Base-by-base conservation (phyloP, 176 grass and related monocot species). In the Phoenix dactylifera region DNA sequence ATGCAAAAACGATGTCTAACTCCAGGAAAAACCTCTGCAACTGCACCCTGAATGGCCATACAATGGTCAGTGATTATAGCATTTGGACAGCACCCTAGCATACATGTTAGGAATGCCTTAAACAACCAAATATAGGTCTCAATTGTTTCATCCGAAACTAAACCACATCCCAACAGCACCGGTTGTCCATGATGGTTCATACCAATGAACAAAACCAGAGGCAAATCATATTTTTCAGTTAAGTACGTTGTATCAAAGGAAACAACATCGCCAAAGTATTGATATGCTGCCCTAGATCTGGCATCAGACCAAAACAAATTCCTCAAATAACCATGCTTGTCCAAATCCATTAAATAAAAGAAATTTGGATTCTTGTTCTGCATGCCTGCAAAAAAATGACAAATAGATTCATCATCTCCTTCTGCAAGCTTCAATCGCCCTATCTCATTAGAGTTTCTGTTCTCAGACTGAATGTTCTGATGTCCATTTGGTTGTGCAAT, bases 11-110 rank as follows among this genome's bases (percentile, higher is more conserved):
- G 84, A 74, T 88, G 84, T 15, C 63, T 80, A 66, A 75, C 85
- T 77, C 70, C 62, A 58, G 87, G 82, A 50, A 85, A 80, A 65
- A 78, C 81, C 72, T 82, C 82, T 63, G 62, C 54, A 66, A 91
- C 68, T 6, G 87, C 79, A 68, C 77, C 87, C 63, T 87, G 48
- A 73, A 98, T 85, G 56, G 81, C 69, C 59, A 85, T 82, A 24
- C 81, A 91, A 54, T 92, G 78, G 25, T 98, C 93, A 6, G 93
- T 88, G 73, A 98, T 83, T 32, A 92, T 73, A 62, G 81, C 57
- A 26, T 78, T 55, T 73, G 79, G 92, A 19, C 54, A 72, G 54
- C 71, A 66, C 24, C 54, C 56, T 55, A 78, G 69, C 78, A 88
- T 88, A 55, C 87, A 92, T 63, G 81, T 18, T 56, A 98, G 75